phyloP scores from a whole-genome alignment of 2,329 filamentous ascomycete species.

The Cercospora sojina region DNA sequence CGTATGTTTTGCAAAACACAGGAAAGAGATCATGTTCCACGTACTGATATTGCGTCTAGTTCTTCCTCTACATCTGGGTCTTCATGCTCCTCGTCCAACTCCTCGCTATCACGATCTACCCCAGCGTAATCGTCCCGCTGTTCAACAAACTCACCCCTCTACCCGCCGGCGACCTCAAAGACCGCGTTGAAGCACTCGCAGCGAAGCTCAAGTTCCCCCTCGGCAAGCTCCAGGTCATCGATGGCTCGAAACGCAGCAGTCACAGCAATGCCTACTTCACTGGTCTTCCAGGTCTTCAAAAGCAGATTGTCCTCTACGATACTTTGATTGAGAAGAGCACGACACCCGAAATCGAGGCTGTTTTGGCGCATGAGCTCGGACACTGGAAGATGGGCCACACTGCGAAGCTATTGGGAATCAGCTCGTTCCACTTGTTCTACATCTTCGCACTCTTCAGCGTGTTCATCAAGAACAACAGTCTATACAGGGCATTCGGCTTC shows the following conservation, averaged over 20 bases:
- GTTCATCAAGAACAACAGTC: constrained; percentile 90
- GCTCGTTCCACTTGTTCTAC: constrained; percentile 87
- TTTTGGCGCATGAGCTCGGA: constrained; percentile 91
- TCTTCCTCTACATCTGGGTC: constrained; percentile 98
- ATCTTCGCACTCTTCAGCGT: constrained; percentile 95
- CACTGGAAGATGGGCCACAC: constrained; percentile 98
- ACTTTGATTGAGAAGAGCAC: constrained; percentile 95
- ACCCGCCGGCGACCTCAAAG: constrained; percentile 82
- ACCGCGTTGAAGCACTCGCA: constrained; percentile 79
- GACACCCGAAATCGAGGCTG: constrained; percentile 87
- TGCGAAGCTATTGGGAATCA: constrained; percentile 80
- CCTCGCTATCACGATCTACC: constrained; percentile 94
- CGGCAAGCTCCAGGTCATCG: constrained; percentile 89
- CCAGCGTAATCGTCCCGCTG: constrained; percentile 85
- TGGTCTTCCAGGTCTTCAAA: constrained; percentile 98
- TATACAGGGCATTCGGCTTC: constrained; percentile 93
- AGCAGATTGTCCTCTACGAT: constrained; percentile 99
- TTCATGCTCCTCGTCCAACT: constrained; percentile 88
- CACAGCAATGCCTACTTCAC: constrained; percentile 96
- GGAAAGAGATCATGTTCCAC: not conserved
- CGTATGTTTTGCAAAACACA: constrained; percentile 10
- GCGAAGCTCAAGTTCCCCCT: constrained; percentile 86
- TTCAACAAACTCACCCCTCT: constrained; percentile 98
- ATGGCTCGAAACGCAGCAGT: constrained; percentile 82
- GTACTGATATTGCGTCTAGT: constrained; percentile 41